Evolutionary conservation across 192 early-diverging fungal genomes (phyloP).

Genomic region (Gonapodya sp.): DNA sequence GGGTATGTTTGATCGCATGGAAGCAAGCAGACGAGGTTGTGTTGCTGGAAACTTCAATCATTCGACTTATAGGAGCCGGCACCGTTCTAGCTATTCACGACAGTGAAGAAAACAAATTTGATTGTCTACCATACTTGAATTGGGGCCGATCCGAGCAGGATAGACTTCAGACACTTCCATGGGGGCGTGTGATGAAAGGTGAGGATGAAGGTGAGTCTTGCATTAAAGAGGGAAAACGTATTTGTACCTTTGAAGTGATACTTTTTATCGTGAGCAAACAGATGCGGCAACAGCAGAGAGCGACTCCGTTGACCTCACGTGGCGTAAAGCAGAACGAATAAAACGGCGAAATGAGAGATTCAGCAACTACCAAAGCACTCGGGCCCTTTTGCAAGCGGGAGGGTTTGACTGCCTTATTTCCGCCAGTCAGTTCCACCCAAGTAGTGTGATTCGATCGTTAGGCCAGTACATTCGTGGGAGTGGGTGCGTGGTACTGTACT

Average conservation of each 20-base stretch:
- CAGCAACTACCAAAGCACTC: background rate
- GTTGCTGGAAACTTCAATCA: conserved; percentile 20
- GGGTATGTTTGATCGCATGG: conserved; percentile 6
- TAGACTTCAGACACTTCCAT: conserved; percentile 55
- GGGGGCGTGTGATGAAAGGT: conserved; percentile 54
- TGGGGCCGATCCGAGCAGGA: conserved; percentile 39
- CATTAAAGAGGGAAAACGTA: too few species aligned
- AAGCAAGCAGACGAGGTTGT: background rate
- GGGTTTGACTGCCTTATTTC: conserved; percentile 46
- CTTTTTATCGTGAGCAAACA: too few species aligned
- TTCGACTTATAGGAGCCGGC: conserved; percentile 28
- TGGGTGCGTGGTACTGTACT: conserved; percentile 74
- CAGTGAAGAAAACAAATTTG: conserved; percentile 60
- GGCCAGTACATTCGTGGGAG: conserved; percentile 69
- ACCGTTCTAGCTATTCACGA: conserved; percentile 63
- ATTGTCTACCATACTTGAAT: conserved; percentile 69
- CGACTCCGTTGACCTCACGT: too few species aligned
- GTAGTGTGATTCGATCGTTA: conserved; percentile 62
- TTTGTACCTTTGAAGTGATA: too few species aligned
- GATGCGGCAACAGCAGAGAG: too few species aligned
- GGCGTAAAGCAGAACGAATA: background rate
- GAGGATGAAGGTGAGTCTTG: conserved; percentile 42
- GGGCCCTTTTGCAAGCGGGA: background rate
- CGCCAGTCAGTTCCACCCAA: conserved; percentile 65
- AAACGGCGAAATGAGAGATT: background rate